Evolutionary conservation across 2,329 filamentous ascomycete species (phyloP), one percentile per base, ranked within the genome.

Genomic region (Paraconiothyrium sp.): DNA sequence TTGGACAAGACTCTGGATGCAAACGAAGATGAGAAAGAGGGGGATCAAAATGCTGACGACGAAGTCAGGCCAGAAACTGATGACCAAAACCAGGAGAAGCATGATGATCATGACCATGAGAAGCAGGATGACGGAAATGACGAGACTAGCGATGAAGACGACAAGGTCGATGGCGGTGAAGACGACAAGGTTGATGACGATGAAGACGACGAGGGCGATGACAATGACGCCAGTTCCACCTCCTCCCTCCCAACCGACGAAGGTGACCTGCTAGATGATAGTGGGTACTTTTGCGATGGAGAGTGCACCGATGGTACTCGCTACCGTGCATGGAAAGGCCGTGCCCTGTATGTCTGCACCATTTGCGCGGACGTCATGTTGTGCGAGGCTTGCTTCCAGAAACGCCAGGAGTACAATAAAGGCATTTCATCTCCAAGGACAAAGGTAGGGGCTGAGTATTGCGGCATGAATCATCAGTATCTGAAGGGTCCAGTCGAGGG

Each of bases 401-500:
- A 63, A 41, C 62, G 62, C 16, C 13, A 48, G 9, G 54, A 44
- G 10, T 59, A 46, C 54, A 63, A 62, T 44, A 35, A 58, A 2
- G 59, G 55, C 14, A n/a, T 10, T 2, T 13, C n/a, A 9, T 14
- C 32, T 1, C 2, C n/a, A 10, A 30, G 16, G 16, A 22, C 24
- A 3, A 39, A 41, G 8, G 37, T 47, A 22, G 20, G 59, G n/a
- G 39, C 24, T 3, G 47, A 27, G 2, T 67, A 55, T 27, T 70
- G 68, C 46, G 63, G 55, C 3, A 39, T 51, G 14, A 57, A 64
- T 35, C 68, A 69, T 41, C 52, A 49, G 4, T 69, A 69, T 43
- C 37, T 68, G 41, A 70, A 66, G 52, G 63, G 58, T 2, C 63
- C 67, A 3, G 64, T 70, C 22, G 57, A 65, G 35, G 63, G 60